Conservation (phyloP, 805 yeast species). For the Komagataella populi region DNA sequence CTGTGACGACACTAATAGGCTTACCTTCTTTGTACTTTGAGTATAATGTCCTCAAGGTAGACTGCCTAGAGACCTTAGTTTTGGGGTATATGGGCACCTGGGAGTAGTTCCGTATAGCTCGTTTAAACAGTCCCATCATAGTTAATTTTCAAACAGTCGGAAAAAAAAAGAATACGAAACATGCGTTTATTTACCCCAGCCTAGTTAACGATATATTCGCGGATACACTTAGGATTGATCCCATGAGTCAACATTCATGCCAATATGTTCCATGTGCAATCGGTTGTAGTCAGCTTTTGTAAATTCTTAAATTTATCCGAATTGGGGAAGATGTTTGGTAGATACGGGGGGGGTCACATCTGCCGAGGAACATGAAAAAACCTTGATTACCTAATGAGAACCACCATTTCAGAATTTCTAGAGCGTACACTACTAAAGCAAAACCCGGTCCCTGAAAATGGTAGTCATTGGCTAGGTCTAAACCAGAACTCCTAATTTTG, state of each 20-base stretch:
- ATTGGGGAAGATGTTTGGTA: not conserved
- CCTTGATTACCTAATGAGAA: no score
- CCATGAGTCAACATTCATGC: not conserved
- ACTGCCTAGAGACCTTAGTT: not conserved
- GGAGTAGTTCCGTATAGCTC: not conserved
- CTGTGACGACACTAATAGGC: slow-evolving; percentile 42
- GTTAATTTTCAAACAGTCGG: not conserved
- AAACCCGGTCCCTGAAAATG: not conserved
- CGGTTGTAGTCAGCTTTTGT: not conserved
- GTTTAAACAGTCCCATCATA: not conserved
- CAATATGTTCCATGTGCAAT: not conserved
- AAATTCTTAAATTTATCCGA: not conserved
- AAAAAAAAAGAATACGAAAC: not conserved
- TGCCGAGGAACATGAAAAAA: no score
- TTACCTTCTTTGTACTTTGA: not conserved
- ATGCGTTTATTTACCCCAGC: not conserved
- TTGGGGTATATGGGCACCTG: not conserved
- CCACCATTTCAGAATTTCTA: not conserved
- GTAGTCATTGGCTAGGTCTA: no score
- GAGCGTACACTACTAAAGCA: not conserved
- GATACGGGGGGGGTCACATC: no score
- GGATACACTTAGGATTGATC: not conserved
- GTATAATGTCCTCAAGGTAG: not conserved
- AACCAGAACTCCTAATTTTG: no score
- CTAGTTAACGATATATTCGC: not conserved